phyloP scores from a whole-genome alignment of 2,329 filamentous ascomycete genomes.

The Monosporascus ibericus region DNA sequence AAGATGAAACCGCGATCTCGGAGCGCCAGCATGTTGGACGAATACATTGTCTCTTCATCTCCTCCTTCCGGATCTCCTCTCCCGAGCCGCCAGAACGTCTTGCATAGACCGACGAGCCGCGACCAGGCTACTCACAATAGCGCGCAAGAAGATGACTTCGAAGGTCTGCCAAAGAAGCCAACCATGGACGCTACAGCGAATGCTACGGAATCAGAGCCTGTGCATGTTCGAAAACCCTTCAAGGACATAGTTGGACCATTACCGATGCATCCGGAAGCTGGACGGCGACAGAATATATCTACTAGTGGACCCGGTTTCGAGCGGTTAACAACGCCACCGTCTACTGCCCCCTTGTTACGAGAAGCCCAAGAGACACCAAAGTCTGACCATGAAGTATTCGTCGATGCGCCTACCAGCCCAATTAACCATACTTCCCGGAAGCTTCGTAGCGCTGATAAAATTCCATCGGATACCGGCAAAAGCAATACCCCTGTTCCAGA shows the following conservation, averaged over 20 bases:
- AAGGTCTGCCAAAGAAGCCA: neutral
- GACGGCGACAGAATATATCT: neutral
- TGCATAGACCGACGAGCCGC: neutral
- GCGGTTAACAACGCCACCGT: constrained; percentile 8
- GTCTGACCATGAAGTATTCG: constrained; percentile 40
- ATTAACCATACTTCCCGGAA: constrained; percentile 20
- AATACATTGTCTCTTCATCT: constrained; percentile 52
- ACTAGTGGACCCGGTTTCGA: neutral
- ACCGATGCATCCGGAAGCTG: neutral
- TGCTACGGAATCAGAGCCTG: neutral
- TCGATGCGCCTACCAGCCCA: constrained; percentile 44
- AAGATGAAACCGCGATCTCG: constrained; percentile 46
- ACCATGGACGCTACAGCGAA: neutral
- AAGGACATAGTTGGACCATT: neutral
- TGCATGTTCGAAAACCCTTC: neutral
- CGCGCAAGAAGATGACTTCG: neutral
- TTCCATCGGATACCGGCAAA: neutral
- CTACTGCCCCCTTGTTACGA: constrained; percentile 8
- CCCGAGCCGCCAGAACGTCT: constrained; percentile 21
- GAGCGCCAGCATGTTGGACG: constrained; percentile 32
- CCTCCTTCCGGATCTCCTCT: constrained; percentile 47
- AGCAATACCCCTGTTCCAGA: neutral
- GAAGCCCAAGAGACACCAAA: constrained; percentile 31
- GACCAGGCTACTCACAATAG: constrained; percentile 2
- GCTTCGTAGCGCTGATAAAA: neutral